These are phyloP conservation scores for Veloboletus limbatus DNA, from an alignment of 1,284 basidiomycete species.

Conservation along the genomic window DNA sequence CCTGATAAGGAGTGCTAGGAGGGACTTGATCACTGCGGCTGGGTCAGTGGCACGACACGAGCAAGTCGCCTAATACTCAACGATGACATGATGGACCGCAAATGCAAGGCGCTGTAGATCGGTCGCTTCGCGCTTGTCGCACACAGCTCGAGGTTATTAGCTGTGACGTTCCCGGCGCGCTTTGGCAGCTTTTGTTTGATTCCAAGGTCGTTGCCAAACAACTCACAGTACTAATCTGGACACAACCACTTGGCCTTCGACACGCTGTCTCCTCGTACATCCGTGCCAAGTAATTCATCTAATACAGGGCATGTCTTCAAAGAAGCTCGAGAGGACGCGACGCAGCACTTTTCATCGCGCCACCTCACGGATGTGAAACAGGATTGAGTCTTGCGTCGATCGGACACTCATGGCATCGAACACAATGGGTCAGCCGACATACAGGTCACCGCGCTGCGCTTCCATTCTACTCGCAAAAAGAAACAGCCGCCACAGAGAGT, in stretches of 20 bases:
- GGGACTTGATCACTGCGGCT: constrained; percentile 23
- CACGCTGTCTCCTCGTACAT: neutral
- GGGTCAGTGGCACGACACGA: constrained; percentile 19
- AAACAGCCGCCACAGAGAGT: neutral
- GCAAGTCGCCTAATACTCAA: constrained; percentile 26
- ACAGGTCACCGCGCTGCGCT: neutral
- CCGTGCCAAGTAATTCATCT: too few species aligned
- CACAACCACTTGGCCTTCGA: neutral
- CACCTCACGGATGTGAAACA: neutral
- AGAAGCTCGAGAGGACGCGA: too few species aligned
- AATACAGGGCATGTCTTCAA: too few species aligned
- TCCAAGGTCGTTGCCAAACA: constrained; percentile 29
- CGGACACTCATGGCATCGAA: neutral
- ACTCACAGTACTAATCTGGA: constrained; percentile 8
- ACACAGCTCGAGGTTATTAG: neutral
- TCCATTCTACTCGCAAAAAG: neutral
- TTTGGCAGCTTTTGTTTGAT: constrained; percentile 31
- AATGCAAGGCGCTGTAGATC: neutral
- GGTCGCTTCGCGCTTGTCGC: too few species aligned
- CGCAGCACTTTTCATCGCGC: neutral
- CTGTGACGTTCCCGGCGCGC: neutral
- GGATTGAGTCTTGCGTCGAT: neutral
- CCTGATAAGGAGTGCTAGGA: constrained; percentile 28
- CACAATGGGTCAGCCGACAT: neutral
- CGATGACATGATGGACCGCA: constrained; percentile 23